Conservation (phyloP, 2,329 filamentous ascomycete species). For the Epichloe uncinata region DNA sequence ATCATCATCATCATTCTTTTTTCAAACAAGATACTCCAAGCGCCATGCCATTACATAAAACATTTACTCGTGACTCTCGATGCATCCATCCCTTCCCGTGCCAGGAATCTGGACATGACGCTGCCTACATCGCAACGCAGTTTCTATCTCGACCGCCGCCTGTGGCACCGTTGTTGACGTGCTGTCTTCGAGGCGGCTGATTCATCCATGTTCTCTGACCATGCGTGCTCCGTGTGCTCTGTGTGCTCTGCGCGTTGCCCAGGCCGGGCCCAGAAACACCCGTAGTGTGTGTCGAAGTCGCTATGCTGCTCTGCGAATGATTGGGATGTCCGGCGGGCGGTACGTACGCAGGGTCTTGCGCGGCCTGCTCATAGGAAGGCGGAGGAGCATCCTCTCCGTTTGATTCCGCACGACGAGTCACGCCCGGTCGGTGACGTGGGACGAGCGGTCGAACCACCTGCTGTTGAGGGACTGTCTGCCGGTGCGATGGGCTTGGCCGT, state of each 20-base stretch:
- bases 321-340: constrained; percentile 38
- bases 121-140: constrained; percentile 34
- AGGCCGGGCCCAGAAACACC: neutral
- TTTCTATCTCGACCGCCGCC: constrained; percentile 18
- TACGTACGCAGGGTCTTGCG: constrained; percentile 35
- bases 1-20: neutral
- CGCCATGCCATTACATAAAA: constrained; percentile 4
- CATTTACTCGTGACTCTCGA: neutral
- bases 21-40: neutral
- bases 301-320: constrained; percentile 27
- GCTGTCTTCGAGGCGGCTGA: constrained; percentile 8
- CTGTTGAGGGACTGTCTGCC: constrained; percentile 2
- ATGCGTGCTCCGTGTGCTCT: neutral
- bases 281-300: constrained; percentile 3
- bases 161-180: constrained; percentile 1
- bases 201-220: neutral
- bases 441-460: constrained; percentile 31
- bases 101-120: neutral
- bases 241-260: neutral
- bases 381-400: constrained; percentile 39
- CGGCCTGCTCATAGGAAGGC: constrained; percentile 45
- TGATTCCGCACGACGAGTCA: constrained; percentile 24
- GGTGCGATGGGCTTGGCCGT: constrained; percentile 2
- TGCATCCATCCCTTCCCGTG: neutral
- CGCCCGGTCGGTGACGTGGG: constrained; percentile 23